phyloP scores from a whole-genome alignment of 306 rosid species.

The Fragaria vesca region DNA sequence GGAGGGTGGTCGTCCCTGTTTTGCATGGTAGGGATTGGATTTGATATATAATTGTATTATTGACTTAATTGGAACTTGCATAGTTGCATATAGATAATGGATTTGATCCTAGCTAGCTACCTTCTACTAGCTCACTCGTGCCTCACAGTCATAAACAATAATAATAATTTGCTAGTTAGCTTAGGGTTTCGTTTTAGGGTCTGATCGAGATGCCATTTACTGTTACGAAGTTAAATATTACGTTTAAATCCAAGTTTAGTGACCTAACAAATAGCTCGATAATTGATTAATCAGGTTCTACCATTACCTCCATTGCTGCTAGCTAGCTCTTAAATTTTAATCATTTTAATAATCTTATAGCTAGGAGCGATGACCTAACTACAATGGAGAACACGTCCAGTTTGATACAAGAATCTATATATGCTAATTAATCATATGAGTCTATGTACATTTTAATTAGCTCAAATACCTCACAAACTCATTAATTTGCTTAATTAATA shows the following conservation, averaged over 20 bases:
- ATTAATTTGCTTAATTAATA: no score
- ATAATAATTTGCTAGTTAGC: background rate
- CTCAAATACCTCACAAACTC: no score
- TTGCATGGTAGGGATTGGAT: constrained; percentile 7
- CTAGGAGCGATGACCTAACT: background rate
- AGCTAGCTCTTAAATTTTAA: background rate
- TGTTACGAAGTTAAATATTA: background rate
- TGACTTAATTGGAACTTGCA: background rate
- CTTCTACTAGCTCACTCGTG: constrained; percentile 11
- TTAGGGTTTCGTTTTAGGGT: background rate
- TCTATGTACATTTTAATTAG: background rate
- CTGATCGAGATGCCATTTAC: background rate
- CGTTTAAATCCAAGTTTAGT: background rate
- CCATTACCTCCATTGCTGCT: background rate
- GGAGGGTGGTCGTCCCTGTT: background rate
- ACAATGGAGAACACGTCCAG: background rate
- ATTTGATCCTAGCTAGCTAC: background rate
- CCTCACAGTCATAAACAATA: background rate
- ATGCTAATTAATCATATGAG: background rate
- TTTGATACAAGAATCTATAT: background rate
- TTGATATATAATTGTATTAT: background rate
- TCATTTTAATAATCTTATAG: background rate
- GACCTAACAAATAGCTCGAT: background rate
- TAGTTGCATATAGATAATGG: background rate
- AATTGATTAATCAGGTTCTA: background rate